These are phyloP conservation scores for Chalaropsis ovoidea DNA, from an alignment of 2,329 filamentous ascomycete genomes.

Conservation along the genomic window DNA sequence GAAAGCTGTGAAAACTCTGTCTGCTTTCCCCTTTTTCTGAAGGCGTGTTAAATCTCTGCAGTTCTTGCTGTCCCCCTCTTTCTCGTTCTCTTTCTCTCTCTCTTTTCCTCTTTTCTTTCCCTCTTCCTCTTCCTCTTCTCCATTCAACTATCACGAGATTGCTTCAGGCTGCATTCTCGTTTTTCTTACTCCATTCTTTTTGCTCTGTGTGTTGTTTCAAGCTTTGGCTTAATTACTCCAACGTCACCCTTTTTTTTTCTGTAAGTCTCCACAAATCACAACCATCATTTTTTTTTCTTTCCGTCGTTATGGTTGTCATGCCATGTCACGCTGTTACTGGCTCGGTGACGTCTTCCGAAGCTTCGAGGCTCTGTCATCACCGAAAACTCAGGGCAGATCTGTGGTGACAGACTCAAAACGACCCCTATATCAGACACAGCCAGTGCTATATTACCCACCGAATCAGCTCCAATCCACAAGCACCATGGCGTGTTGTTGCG, in stretches of 20 bases:
- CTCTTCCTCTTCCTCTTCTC: neutral
- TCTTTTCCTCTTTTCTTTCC: neutral
- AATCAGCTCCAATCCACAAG: neutral
- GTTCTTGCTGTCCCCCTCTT: neutral
- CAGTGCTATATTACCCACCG: neutral
- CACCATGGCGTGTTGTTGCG: neutral
- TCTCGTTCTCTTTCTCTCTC: neutral
- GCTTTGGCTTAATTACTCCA: neutral
- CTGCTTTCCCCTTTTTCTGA: neutral
- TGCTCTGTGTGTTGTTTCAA: neutral
- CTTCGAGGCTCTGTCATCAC: conserved; percentile 1
- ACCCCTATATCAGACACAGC: neutral
- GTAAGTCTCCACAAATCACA: conserved; percentile 11
- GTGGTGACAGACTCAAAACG: neutral
- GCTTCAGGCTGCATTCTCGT: neutral
- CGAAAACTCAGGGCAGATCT: neutral
- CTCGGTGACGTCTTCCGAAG: conserved; percentile 13
- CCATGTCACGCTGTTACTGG: conserved; percentile 10
- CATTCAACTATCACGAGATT: neutral
- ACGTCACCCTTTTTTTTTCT: neutral
- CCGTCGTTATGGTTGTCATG: conserved; percentile 1
- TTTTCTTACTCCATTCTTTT: neutral
- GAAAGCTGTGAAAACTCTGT: conserved; percentile 4
- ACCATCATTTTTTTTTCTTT: neutral
- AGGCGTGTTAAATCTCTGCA: neutral